Percentiles rank a stretch among this genome's conserved stretches.
Evolutionary conservation across 202 grass and related monocot species (phyloP).

Genomic region (Cymbopogon flexuosus): DNA sequence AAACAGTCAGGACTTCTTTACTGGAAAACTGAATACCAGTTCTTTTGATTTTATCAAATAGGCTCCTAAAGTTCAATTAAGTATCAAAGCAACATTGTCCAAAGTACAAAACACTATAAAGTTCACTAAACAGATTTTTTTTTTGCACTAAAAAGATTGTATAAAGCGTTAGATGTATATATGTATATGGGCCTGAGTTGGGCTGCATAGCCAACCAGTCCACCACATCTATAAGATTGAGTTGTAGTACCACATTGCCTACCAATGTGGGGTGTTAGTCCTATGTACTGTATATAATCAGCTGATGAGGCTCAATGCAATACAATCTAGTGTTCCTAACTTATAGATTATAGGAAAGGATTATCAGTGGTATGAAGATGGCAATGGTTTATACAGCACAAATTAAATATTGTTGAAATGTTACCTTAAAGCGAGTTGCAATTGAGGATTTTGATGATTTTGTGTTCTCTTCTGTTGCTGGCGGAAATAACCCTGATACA

Average conservation of each 20-base stretch:
- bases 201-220: neutral
- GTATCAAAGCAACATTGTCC: neutral
- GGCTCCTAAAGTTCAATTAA: slow-evolving; percentile 12
- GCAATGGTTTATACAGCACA: neutral
- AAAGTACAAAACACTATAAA: slow-evolving; percentile 6
- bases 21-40: neutral
- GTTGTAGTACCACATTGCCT: neutral
- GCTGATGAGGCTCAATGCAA: neutral
- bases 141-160: neutral
- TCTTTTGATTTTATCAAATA: slow-evolving; percentile 6
- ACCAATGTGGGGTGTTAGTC: too few relatives aligned
- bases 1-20: neutral
- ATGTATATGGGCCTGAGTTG: neutral
- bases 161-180: neutral
- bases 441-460: slow-evolving; percentile 96
- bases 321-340: neutral
- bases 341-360: neutral
- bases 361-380: slow-evolving; percentile 5
- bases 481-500: slow-evolving; percentile 75
- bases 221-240: neutral
- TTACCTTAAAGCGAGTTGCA: slow-evolving; percentile 86
- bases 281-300: neutral
- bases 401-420: slow-evolving; percentile 17
- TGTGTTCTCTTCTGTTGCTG: slow-evolving; percentile 72
- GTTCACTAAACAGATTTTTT: neutral